A percentile compares a stretch with the other conserved stretches of the same genome.
These are phyloP conservation scores for Globisporangium emineosum DNA, from an alignment of 352 stramenopile species.

Conservation along the genomic window DNA sequence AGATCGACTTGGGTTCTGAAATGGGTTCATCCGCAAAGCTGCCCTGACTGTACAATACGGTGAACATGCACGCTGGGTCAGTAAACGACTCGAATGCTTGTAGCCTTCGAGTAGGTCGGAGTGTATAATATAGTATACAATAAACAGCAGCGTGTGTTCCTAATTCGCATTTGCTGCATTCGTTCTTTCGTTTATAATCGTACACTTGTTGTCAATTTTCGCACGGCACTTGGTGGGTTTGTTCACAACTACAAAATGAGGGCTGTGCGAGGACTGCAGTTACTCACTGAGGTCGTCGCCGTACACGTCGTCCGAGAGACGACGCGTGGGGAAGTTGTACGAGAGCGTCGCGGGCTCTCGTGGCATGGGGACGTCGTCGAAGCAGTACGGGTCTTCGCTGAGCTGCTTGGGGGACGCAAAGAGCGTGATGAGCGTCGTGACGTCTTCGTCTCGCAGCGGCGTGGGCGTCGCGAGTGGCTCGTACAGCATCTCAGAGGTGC, in stretches of 20 bases:
- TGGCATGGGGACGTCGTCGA: constrained; percentile 12
- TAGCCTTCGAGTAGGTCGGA: background rate
- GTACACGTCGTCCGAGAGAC: background rate
- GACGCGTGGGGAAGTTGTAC: background rate
- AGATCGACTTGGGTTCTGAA: background rate
- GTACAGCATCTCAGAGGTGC: constrained; percentile 15
- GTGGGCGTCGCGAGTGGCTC: constrained; percentile 40
- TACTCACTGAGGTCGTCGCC: background rate
- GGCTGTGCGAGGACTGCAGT: background rate
- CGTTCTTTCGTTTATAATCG: background rate
- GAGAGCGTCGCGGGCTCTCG: constrained; percentile 9
- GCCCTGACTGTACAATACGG: too few relatives aligned
- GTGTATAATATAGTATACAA: background rate
- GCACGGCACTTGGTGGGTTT: background rate
- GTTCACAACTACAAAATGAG: background rate
- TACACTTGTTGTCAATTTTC: background rate
- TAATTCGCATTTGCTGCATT: background rate
- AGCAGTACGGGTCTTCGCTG: constrained; percentile 2
- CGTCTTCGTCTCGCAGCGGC: constrained; percentile 37
- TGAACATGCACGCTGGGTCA: background rate
- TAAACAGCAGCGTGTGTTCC: background rate
- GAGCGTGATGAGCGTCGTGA: constrained; percentile 36
- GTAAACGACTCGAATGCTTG: background rate
- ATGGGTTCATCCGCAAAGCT: background rate
- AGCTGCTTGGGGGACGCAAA: constrained; percentile 18